Conservation (phyloP, 2,329 filamentous ascomycete genomes). For the Aspergillus sp. region DNA sequence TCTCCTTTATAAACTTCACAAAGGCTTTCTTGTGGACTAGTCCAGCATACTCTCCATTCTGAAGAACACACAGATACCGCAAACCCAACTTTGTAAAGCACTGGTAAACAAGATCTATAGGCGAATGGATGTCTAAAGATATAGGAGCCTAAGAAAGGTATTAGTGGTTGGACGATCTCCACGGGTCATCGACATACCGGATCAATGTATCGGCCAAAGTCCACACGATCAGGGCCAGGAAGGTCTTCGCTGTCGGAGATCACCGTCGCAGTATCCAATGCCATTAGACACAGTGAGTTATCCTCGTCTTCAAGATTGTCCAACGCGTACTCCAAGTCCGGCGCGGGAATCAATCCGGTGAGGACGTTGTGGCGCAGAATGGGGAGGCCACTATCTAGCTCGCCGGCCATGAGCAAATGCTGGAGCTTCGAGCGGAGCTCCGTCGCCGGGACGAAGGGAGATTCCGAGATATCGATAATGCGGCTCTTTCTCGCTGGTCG, state of each 20-base stretch:
- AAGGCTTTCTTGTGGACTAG: constrained; percentile 98
- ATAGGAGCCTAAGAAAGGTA: constrained; percentile 66
- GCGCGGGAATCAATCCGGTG: constrained; percentile 87
- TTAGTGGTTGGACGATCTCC: not conserved
- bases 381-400: constrained; percentile 87
- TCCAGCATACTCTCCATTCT: constrained; percentile 81
- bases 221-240: constrained; percentile 62
- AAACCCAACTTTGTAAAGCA: constrained; percentile 93
- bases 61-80: constrained; percentile 85
- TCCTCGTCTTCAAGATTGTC: constrained; percentile 79
- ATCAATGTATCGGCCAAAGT: constrained; percentile 91
- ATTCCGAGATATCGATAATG: constrained; percentile 83
- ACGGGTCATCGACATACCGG: constrained; percentile 56
- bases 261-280: constrained; percentile 55
- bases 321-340: constrained; percentile 88
- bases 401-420: constrained; percentile 76
- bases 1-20: constrained; percentile 86
- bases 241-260: constrained; percentile 62
- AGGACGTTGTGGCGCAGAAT: constrained; percentile 77
- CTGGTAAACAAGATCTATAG: constrained; percentile 94
- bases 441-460: constrained; percentile 73
- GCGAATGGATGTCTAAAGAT: constrained; percentile 80
- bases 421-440: constrained; percentile 79
- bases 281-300: constrained; percentile 75
- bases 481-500: constrained; percentile 71